phyloP scores from a whole-genome alignment of 75 land plant genomes.

The Azolla pinnata region DNA sequence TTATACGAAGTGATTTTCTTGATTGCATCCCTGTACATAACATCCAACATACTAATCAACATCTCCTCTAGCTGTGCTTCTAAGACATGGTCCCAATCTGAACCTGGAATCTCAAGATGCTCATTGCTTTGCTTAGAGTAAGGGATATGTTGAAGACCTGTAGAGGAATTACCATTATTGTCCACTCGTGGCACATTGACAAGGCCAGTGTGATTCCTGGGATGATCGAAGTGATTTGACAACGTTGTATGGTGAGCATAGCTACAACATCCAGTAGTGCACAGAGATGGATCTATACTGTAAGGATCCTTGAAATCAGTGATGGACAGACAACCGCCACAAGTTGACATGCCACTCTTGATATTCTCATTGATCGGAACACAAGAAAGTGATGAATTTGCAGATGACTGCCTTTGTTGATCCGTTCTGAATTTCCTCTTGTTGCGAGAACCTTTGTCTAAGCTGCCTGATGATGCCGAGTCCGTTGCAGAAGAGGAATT shows the following conservation, averaged over 20 bases:
- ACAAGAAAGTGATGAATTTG: not conserved
- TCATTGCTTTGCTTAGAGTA: conserved; percentile 30
- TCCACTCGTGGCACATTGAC: no score
- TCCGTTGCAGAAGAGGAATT: not conserved
- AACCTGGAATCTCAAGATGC: conserved; percentile 39
- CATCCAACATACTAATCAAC: conserved; percentile 50
- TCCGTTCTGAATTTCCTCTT: conserved; percentile 84
- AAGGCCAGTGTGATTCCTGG: conserved; percentile 1
- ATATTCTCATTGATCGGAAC: conserved; percentile 18
- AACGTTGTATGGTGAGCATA: not conserved
- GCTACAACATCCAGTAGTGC: conserved; percentile 16
- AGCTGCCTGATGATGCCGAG: not conserved
- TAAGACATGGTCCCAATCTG: conserved; percentile 59
- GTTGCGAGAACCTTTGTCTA: conserved; percentile 62
- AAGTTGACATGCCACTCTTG: not conserved
- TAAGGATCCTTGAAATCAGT: conserved; percentile 20
- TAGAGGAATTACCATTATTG: no score
- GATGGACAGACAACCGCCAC: not conserved
- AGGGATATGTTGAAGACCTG: conserved; percentile 18
- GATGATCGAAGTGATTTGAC: not conserved
- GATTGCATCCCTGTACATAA: conserved; percentile 51
- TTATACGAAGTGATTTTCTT: conserved; percentile 51
- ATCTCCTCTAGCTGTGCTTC: conserved; percentile 71
- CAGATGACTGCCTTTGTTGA: conserved; percentile 9
- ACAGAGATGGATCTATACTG: conserved; percentile 6